These are phyloP conservation scores for Lactifluus rugatus DNA, from an alignment of 768 basidiomycete genomes.

Conservation along the genomic window DNA sequence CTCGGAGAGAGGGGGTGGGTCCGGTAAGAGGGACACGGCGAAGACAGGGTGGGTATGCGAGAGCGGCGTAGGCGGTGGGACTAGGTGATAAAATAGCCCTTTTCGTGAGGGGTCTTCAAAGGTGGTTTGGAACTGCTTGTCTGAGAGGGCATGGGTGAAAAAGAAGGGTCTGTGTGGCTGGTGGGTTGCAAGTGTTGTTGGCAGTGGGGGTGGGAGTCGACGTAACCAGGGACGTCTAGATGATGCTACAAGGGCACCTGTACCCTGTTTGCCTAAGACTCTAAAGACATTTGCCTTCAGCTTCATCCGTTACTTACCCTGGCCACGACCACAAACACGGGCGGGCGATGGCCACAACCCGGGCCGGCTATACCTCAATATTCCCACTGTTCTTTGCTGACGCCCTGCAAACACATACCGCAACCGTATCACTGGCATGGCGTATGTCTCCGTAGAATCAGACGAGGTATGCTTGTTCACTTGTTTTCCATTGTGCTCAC, in stretches of 20 bases:
- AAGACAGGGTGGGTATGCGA: conserved; percentile 13
- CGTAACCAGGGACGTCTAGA: neutral
- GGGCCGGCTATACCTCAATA: neutral
- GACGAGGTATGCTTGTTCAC: conserved; percentile 46
- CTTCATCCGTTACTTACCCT: neutral
- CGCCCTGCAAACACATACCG: neutral
- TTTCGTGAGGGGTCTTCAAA: conserved; percentile 16
- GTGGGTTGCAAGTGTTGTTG: neutral
- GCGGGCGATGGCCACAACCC: neutral
- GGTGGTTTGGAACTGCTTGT: neutral
- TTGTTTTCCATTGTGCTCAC: neutral
- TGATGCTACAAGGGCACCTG: conserved; percentile 9
- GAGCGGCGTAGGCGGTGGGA: conserved; percentile 10
- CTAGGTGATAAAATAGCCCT: conserved; percentile 18
- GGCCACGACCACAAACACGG: too few relatives aligned
- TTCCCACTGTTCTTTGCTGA: neutral
- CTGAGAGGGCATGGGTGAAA: neutral
- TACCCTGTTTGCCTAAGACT: conserved; percentile 20
- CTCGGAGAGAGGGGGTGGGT: conserved; percentile 10
- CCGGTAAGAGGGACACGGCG: conserved; percentile 14
- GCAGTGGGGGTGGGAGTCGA: neutral
- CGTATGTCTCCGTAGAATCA: conserved; percentile 61
- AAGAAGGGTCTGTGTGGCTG: neutral
- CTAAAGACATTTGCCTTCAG: conserved; percentile 7
- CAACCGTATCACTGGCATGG: conserved; percentile 35